Evolutionary conservation across 805 yeast species (phyloP).

Genomic region (Kuraishia hungarica): DNA sequence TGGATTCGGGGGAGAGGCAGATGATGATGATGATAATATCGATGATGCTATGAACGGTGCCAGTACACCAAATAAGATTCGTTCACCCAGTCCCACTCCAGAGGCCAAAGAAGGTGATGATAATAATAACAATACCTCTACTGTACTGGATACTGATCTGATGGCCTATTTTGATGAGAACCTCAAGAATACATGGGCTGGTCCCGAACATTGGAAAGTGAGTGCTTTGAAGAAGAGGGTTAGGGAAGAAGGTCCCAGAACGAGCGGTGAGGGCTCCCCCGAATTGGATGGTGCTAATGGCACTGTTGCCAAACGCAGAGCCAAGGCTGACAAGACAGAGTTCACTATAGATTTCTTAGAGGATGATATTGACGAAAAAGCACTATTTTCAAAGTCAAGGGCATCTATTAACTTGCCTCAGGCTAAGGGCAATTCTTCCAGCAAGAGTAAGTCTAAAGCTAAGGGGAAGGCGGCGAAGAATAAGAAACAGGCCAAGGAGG

Average conservation of each 20-base stretch:
- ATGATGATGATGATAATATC: constrained; percentile 12
- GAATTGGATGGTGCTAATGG: neutral
- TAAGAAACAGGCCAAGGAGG: constrained; percentile 23
- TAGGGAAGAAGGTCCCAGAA: neutral
- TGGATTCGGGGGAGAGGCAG: constrained; percentile 8
- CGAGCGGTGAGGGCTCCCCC: constrained; percentile 1
- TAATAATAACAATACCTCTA: neutral
- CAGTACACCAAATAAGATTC: neutral
- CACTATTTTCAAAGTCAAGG: neutral
- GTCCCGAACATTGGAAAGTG: constrained; percentile 86
- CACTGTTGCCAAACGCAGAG: neutral
- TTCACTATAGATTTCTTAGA: neutral
- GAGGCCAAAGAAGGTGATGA: neutral
- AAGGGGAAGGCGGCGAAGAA: neutral
- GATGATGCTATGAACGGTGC: constrained; percentile 10
- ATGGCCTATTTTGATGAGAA: constrained; percentile 75
- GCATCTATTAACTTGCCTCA: neutral
- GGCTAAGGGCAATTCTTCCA: neutral
- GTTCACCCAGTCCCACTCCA: neutral
- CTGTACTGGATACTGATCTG: constrained; percentile 42
- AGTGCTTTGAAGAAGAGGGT: constrained; percentile 39
- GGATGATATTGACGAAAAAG: neutral
- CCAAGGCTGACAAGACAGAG: neutral
- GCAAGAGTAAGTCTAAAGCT: neutral
- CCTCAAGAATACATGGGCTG: constrained; percentile 68